Base-by-base conservation (phyloP, 108 stramenopile genomes). In the Nitzschia palea region DNA sequence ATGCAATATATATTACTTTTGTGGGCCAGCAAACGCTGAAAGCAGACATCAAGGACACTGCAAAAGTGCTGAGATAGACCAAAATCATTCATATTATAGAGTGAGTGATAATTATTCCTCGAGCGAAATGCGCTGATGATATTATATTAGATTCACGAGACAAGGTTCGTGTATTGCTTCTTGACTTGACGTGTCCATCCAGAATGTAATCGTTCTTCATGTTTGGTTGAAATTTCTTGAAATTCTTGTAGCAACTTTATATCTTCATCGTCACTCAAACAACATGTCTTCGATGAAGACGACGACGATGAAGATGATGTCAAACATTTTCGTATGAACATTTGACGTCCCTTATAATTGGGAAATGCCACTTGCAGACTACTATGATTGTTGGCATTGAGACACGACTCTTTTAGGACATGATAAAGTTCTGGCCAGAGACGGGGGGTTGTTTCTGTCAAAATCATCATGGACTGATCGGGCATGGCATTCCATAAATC, bases 401-500 rank as follows among this genome's bases (percentile, higher is more conserved):
- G 22, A 52, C 36, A 33, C 8, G 36, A 35, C 12, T 35, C 29
- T 29, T 44, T 26, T 29, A 70, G 1, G 12, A 61, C 14, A 14
- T 29, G 23, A 9, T 71, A 62, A 60, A 87, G 65, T 31, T 88
- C 80, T 25, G 84, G 82, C 87, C 87, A 88, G 14, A 85, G 20
- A 5, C 87, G 69, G 6, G 71, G 87, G 33, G 75, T 72, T 27
- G 68, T 69, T 56, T 88, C 87, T 0, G 77, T 83, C 12, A 88
- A 56, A 8, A 85, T 25, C 53, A 88, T 81, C 53, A 82, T 3
- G 0, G 82, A 64, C 1, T 74, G 82, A 1, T 44, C 50, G 33
- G 27, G 14, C 15, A 80, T 73, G 26, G 26, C 53, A 31, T 63
- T 6, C 44, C 85, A 83, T 23, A 85, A 47, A 18, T 88, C 84